Percentiles rank a stretch among this genome's conserved stretches.
Conservation (phyloP, 1,139 yeast genomes). For the Kodamaea alishanica region DNA sequence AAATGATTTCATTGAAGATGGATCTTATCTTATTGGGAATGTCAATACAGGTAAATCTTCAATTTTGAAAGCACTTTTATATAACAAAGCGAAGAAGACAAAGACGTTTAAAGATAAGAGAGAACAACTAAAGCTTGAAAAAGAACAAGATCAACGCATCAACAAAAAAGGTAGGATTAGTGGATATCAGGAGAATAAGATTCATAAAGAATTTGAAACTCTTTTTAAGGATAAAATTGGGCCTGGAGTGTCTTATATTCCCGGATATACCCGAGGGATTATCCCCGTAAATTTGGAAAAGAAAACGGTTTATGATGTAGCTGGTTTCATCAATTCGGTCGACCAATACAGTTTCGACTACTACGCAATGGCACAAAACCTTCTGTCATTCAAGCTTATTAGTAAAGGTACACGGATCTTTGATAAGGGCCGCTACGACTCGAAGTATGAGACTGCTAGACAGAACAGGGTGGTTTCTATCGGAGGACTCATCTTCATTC, state of each 20-base stretch:
- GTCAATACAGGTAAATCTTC: constrained; percentile 79
- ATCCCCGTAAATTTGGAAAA: constrained; percentile 30
- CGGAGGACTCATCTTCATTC: constrained; percentile 60
- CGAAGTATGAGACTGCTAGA: constrained; percentile 37
- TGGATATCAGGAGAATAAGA: constrained; percentile 10
- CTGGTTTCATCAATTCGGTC: constrained; percentile 40
- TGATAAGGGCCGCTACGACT: constrained; percentile 32
- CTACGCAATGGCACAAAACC: constrained; percentile 18
- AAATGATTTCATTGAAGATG: constrained; percentile 37
- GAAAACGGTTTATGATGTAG: constrained; percentile 48
- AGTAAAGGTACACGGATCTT: constrained; percentile 36
- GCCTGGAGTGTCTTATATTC: constrained; percentile 49
- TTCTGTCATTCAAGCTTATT: constrained; percentile 30
- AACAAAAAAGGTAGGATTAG: constrained; percentile 7
- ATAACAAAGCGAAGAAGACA: constrained; percentile 13
- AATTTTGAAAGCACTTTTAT: constrained; percentile 49
- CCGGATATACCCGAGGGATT: constrained; percentile 54
- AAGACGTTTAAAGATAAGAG: constrained; percentile 5
- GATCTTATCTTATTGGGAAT: constrained; percentile 61
- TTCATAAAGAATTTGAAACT: constrained; percentile 12
- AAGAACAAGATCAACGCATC: constrained; percentile 18
- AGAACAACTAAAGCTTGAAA: constrained; percentile 15
- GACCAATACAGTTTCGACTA: constrained; percentile 13
- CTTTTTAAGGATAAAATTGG: constrained; percentile 27
- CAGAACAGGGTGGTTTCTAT: constrained; percentile 48